These are phyloP conservation scores for Xylariaceae sp. DNA, from an alignment of 2,329 filamentous ascomycete genomes.

Conservation along the genomic window DNA sequence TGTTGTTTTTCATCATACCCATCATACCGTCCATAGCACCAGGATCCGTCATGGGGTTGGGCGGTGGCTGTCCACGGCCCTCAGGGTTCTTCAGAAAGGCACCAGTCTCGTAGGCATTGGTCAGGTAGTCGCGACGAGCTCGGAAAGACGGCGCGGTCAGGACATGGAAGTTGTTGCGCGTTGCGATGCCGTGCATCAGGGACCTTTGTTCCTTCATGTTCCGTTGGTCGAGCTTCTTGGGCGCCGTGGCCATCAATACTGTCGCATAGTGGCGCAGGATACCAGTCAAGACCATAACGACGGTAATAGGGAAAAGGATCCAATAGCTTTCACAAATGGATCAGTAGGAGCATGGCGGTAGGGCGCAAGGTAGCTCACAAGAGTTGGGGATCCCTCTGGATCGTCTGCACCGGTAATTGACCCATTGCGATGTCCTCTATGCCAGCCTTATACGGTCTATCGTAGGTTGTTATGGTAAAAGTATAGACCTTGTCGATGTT, in stretches of 20 bases:
- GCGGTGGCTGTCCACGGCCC: constrained; percentile 76
- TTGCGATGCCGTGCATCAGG: constrained; percentile 76
- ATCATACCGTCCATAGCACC: constrained; percentile 99
- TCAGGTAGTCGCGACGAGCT: constrained; percentile 73
- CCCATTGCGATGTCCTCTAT: constrained; percentile 56
- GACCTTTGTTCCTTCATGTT: constrained; percentile 82
- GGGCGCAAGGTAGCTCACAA: constrained; percentile 61
- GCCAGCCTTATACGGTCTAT: constrained; percentile 4
- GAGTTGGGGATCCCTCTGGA: constrained; percentile 95
- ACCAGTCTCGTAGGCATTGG: constrained; percentile 78
- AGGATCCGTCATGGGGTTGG: constrained; percentile 94
- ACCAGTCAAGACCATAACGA: constrained; percentile 97
- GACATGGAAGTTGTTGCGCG: constrained; percentile 77
- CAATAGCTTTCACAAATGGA: constrained; percentile 69
- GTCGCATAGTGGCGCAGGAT: constrained; percentile 94
- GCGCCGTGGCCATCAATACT: constrained; percentile 78
- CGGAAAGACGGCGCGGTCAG: constrained; percentile 76
- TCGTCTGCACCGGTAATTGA: constrained; percentile 83
- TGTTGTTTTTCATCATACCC: constrained; percentile 99
- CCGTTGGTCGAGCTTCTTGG: constrained; percentile 74
- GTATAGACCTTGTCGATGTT: too few relatives aligned
- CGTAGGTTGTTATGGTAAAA: too few relatives aligned
- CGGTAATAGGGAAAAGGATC: constrained; percentile 95
- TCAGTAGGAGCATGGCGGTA: background rate
- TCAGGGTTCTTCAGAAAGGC: constrained; percentile 88